Conservation (phyloP, 768 basidiomycete species). For the Gloeostereum incarnatum region DNA sequence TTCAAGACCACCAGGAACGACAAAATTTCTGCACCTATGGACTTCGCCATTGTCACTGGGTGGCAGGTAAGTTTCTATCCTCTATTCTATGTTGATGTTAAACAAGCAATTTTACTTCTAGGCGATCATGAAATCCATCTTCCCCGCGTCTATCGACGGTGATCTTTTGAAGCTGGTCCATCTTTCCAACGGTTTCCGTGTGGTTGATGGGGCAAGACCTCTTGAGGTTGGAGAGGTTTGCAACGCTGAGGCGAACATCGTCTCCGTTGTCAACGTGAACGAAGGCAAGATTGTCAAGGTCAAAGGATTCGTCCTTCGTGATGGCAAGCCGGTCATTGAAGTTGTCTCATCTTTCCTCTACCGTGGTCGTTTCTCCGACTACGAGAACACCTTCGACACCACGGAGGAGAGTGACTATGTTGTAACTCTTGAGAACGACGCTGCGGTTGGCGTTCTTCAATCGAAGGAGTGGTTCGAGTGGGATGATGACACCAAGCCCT, state of each 20-base stretch:
- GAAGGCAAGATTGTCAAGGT: constrained; percentile 92
- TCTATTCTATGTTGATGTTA: neutral
- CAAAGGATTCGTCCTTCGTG: constrained; percentile 74
- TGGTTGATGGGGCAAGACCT: constrained; percentile 68
- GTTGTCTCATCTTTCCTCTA: constrained; percentile 95
- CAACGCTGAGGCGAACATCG: constrained; percentile 80
- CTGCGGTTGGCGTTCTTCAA: constrained; percentile 81
- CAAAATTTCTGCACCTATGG: constrained; percentile 87
- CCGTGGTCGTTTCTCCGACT: constrained; percentile 91
- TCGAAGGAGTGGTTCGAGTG: constrained; percentile 99
- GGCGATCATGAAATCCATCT: constrained; percentile 99
- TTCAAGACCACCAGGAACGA: constrained; percentile 75
- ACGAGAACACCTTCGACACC: constrained; percentile 92
- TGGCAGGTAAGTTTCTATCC: constrained; percentile 71
- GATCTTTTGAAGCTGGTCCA: constrained; percentile 95
- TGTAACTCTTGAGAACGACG: constrained; percentile 66
- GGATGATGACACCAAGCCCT: constrained; percentile 74
- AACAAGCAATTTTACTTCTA: constrained; percentile 19
- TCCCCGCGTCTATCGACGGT: constrained; percentile 86
- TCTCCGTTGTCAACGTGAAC: constrained; percentile 83
- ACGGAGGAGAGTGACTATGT: constrained; percentile 84
- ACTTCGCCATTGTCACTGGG: constrained; percentile 96
- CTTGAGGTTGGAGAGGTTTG: constrained; percentile 85
- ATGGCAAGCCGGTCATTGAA: constrained; percentile 78
- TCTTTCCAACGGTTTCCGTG: constrained; percentile 92